Base-by-base conservation (phyloP, 805 yeast genomes). In the Candida verbasci region DNA sequence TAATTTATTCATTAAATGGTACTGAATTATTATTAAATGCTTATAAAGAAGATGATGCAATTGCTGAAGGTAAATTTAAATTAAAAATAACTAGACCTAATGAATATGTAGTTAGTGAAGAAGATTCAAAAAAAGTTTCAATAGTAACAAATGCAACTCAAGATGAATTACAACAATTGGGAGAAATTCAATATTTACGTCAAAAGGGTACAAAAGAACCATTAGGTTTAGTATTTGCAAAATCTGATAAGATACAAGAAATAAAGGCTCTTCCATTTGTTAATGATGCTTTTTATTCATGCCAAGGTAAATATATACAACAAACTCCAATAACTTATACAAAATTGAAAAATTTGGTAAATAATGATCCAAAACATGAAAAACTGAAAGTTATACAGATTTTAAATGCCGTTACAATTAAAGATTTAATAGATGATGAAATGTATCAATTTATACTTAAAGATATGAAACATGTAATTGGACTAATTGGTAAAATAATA, bases 381-480 rank as follows among this genome's bases (percentile, higher is more conserved):
- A 64, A 59, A 40, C 72, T 65, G 71, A 68, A 54, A 11, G 86
- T 84, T 1, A 51, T 89, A 6, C 78, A 82, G 38, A 57, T 88
- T 3, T 54, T 85, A 24, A 89, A 88, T 50, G 62, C 78, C 31
- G 69, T 86, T 1, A 72, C 82, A 2, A 72, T 81, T 1, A 76
- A 77, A 24, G 94, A 85, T 43, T 57, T 86, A 37, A 56, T 69
- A 15, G 76, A 76, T 29, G 75, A 69, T 17, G 53, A 53, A 0
- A 70, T 65, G 21, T 76, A 63, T 44, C 58, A 68, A 17, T 76
- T 74, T 31, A 62, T 82, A 14, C 54, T 65, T 29, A 64, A 68
- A 4, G 82, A 84, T 24, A 68, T 89, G 16, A 38, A 49, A 15
- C 49, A 56, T 8, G 78, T 78, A 44, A 75, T 78, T 28, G 48